phyloP scores from a whole-genome alignment of 2,329 filamentous ascomycete species.

The Thelonectria blattea region DNA sequence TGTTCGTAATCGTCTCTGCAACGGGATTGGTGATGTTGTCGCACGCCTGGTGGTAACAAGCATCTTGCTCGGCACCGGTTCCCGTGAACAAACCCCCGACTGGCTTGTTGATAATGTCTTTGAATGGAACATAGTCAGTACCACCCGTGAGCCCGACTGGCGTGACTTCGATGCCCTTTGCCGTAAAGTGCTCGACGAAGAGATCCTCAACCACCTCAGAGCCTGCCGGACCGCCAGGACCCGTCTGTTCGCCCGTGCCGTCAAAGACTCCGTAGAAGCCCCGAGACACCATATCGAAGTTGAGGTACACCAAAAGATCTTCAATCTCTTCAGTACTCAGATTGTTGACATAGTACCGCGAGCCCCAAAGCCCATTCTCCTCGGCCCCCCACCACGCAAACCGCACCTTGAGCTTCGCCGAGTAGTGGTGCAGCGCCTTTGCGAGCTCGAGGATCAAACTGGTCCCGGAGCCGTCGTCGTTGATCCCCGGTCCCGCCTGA shows the following conservation, averaged over 20 bases:
- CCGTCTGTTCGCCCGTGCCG: conserved; percentile 44
- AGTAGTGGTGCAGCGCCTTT: conserved; percentile 45
- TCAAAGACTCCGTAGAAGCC: conserved; percentile 46
- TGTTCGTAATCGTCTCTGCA: conserved; percentile 42
- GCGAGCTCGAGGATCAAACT: conserved; percentile 50
- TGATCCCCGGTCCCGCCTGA: conserved; percentile 52
- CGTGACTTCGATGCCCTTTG: conserved; percentile 41
- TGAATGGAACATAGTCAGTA: conserved; percentile 67
- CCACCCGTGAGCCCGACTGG: conserved; percentile 48
- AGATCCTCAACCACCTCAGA: conserved; percentile 43
- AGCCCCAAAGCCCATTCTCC: conserved; percentile 48
- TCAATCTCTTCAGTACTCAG: conserved; percentile 41
- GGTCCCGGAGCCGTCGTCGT: conserved; percentile 53
- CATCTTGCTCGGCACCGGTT: conserved; percentile 34
- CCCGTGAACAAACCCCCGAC: conserved; percentile 65
- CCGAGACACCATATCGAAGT: conserved; percentile 50
- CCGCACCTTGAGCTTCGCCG: conserved; percentile 46
- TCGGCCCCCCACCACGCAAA: conserved; percentile 55
- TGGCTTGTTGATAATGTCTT: conserved; percentile 58
- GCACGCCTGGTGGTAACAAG: conserved; percentile 45
- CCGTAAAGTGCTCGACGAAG: conserved; percentile 42
- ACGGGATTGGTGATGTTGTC: conserved; percentile 48
- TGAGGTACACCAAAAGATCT: conserved; percentile 47
- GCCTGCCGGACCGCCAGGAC: conserved; percentile 43
- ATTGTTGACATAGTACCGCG: conserved; percentile 46